Evolutionary conservation across 2,329 filamentous ascomycete genomes (phyloP).

Genomic region (Clonostachys rhizophaga): DNA sequence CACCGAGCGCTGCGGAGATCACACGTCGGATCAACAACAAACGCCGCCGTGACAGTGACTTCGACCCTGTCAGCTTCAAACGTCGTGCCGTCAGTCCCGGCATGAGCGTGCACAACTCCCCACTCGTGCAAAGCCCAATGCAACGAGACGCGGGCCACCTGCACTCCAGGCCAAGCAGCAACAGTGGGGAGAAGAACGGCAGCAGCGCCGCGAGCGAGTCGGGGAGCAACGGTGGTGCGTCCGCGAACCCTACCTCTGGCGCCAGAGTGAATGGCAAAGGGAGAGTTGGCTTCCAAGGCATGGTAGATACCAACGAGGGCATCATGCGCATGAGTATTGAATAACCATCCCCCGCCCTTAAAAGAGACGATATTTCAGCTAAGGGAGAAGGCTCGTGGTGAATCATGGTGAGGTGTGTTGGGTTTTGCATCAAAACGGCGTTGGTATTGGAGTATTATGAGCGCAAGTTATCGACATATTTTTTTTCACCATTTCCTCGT

Average conservation of each 20-base stretch:
- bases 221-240: conserved; percentile 22
- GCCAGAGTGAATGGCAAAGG: conserved; percentile 37
- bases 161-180: conserved; percentile 66
- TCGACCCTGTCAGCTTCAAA: conserved; percentile 85
- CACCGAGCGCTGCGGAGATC: conserved; percentile 68
- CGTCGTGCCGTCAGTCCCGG: conserved; percentile 86
- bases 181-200: conserved; percentile 46
- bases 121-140: conserved; percentile 78
- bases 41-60: conserved; percentile 84
- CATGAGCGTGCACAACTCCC: conserved; percentile 86
- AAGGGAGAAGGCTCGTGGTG: no score
- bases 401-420: no score
- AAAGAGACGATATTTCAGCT: no score
- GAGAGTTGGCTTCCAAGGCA: conserved; percentile 79
- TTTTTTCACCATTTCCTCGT: no score
- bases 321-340: conserved; percentile 98
- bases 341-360: conserved; percentile 27
- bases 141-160: conserved; percentile 67
- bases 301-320: conserved; percentile 93
- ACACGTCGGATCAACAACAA: conserved; percentile 76
- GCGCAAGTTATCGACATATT: no score
- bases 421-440: no score
- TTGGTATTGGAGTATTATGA: no score
- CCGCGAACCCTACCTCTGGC: background rate
- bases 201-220: conserved; percentile 48